A percentile compares a stretch with the other conserved stretches of the same genome.
phyloP scores from a whole-genome alignment of 2,329 filamentous ascomycete species.

The Furcasterigmium furcatum region DNA sequence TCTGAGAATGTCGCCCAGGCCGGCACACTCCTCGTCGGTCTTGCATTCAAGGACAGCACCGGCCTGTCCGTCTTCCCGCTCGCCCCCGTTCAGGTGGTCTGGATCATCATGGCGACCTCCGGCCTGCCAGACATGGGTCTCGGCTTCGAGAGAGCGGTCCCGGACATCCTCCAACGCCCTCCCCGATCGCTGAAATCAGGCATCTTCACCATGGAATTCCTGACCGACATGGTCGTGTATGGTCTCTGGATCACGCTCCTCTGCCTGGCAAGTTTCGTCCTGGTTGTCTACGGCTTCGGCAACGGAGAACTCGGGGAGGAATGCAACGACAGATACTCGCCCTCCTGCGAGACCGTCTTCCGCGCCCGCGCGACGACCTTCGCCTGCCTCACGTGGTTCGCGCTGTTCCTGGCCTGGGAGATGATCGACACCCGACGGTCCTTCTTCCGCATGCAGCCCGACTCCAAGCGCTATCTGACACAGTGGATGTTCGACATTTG shows the following conservation, averaged over 20 bases:
- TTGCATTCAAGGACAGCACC: slow-evolving; percentile 59
- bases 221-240: slow-evolving; percentile 58
- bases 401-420: slow-evolving; percentile 66
- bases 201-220: slow-evolving; percentile 57
- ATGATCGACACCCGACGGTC: slow-evolving; percentile 61
- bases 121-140: slow-evolving; percentile 66
- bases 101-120: slow-evolving; percentile 70
- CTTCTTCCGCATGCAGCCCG: slow-evolving; percentile 64
- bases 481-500: slow-evolving; percentile 60
- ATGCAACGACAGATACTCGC: slow-evolving; percentile 58
- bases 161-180: slow-evolving; percentile 59
- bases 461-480: slow-evolving; percentile 48
- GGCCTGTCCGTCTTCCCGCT: slow-evolving; percentile 63
- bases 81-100: slow-evolving; percentile 63
- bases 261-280: slow-evolving; percentile 43
- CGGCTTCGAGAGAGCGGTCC: slow-evolving; percentile 60
- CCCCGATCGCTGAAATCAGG: slow-evolving; percentile 40
- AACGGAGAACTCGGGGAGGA: slow-evolving; percentile 47
- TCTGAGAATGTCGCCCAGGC: slow-evolving; percentile 63
- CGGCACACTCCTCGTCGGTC: slow-evolving; percentile 58
- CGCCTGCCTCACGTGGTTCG: slow-evolving; percentile 64
- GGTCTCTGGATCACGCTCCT: slow-evolving; percentile 58
- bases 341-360: slow-evolving; percentile 57
- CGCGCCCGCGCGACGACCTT: slow-evolving; percentile 64
- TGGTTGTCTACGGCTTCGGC: slow-evolving; percentile 63